These are phyloP conservation scores for Hypoxylon sp. DNA, from an alignment of 2,329 filamentous ascomycete species.

Conservation along the genomic window DNA sequence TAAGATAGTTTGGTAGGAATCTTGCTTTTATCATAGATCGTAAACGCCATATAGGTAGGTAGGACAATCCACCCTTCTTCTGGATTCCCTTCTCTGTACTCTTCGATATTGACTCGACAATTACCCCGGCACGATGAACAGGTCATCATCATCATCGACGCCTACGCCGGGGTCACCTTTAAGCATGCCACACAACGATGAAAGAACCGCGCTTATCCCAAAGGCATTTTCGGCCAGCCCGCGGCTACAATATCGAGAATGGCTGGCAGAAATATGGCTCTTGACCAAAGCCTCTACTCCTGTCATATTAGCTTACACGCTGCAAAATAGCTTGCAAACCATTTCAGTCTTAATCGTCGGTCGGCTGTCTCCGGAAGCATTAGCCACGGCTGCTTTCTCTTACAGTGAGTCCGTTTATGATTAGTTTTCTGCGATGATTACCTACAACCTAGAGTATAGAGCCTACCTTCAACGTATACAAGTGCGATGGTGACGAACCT, in stretches of 20 bases:
- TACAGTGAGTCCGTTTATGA: slow-evolving; percentile 64
- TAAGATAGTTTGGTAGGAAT: slow-evolving; percentile 5
- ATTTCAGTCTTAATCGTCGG: slow-evolving; percentile 85
- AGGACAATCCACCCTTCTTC: background rate
- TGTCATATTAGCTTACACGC: slow-evolving; percentile 84
- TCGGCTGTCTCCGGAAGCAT: slow-evolving; percentile 79
- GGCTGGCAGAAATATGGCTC: slow-evolving; percentile 72
- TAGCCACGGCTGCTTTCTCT: slow-evolving; percentile 85
- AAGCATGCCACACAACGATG: slow-evolving; percentile 31
- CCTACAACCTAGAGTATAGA: background rate
- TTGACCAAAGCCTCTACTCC: slow-evolving; percentile 77
- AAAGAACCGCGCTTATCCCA: slow-evolving; percentile 42
- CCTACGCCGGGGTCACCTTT: slow-evolving; percentile 23
- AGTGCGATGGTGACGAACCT: background rate
- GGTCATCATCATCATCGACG: slow-evolving; percentile 23
- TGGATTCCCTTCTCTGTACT: background rate
- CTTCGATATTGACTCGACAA: background rate
- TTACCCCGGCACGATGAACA: slow-evolving; percentile 34
- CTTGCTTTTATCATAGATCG: slow-evolving; percentile 2
- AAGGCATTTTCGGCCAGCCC: slow-evolving; percentile 25
- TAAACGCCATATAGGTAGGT: background rate
- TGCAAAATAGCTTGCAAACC: slow-evolving; percentile 89
- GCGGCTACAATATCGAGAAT: slow-evolving; percentile 44
- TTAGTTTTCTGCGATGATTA: background rate
- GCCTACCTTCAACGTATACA: background rate